Evolutionary conservation across 2,329 filamentous ascomycete species (phyloP).

Genomic region (Alternaria infectoria): DNA sequence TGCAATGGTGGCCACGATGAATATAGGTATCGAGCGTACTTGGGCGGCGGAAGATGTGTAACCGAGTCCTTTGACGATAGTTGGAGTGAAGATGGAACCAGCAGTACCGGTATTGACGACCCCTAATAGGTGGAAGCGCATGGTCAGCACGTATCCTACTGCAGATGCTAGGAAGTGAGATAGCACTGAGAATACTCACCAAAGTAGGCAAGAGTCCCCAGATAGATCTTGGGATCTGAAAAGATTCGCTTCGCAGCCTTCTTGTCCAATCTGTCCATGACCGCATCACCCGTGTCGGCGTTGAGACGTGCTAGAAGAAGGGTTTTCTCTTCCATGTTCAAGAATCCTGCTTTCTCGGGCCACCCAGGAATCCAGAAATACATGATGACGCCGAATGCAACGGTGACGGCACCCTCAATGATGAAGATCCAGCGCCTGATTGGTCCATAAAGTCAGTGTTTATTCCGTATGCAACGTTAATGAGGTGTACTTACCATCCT

Average conservation of each 20-base stretch:
- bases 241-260: slow-evolving; percentile 56
- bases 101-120: slow-evolving; percentile 57
- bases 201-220: slow-evolving; percentile 32
- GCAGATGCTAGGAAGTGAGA: fast-evolving
- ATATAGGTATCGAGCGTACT: slow-evolving; percentile 49
- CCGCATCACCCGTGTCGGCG: slow-evolving; percentile 42
- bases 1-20: slow-evolving; percentile 46
- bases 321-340: slow-evolving; percentile 34
- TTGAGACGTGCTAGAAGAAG: slow-evolving; percentile 38
- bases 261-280: slow-evolving; percentile 62
- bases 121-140: not conserved
- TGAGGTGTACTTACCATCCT: slow-evolving; percentile 25
- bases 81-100: slow-evolving; percentile 51
- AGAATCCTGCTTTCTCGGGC: slow-evolving; percentile 45
- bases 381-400: slow-evolving; percentile 50
- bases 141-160: not conserved
- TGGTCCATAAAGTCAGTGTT: not conserved
- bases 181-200: not conserved
- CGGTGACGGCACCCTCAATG: slow-evolving; percentile 41
- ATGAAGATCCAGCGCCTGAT: slow-evolving; percentile 39
- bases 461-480: too few relatives aligned
- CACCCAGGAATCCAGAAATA: slow-evolving; percentile 61
- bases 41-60: slow-evolving; percentile 48
- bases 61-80: slow-evolving; percentile 49
- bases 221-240: slow-evolving; percentile 38